phyloP scores from a whole-genome alignment of 1,284 basidiomycete species.

The Paramarasmius palmivorus region DNA sequence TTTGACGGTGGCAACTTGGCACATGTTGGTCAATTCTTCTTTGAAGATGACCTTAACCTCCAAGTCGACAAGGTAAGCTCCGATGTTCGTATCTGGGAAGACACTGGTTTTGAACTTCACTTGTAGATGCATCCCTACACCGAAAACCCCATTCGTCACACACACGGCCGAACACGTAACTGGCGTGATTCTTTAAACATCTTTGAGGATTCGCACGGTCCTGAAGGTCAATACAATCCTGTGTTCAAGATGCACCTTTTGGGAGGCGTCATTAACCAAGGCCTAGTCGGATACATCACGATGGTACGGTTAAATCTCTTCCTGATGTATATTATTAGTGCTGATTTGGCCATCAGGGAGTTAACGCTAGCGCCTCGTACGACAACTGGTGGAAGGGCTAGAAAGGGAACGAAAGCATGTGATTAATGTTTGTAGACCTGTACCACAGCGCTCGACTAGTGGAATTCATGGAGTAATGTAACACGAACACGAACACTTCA shows the following conservation, averaged over 20 bases:
- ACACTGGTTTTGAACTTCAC: neutral
- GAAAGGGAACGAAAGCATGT: neutral
- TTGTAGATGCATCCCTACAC: slow-evolving; percentile 48
- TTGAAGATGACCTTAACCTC: slow-evolving; percentile 58
- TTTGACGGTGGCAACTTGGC: slow-evolving; percentile 36
- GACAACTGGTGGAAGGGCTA: slow-evolving; percentile 12
- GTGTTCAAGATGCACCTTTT: slow-evolving; percentile 47
- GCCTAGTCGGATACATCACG: slow-evolving; percentile 50
- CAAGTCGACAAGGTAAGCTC: slow-evolving; percentile 41
- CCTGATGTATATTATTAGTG: neutral
- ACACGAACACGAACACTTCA: too few species aligned
- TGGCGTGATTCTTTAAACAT: slow-evolving; percentile 51
- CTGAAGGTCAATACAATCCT: slow-evolving; percentile 49
- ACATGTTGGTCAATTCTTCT: slow-evolving; percentile 69
- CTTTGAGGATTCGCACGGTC: slow-evolving; percentile 46
- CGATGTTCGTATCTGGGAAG: neutral
- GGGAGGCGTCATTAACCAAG: slow-evolving; percentile 49
- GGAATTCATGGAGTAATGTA: too few species aligned
- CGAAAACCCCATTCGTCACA: slow-evolving; percentile 45
- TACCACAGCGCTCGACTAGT: too few species aligned
- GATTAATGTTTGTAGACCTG: too few species aligned
- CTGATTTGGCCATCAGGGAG: neutral
- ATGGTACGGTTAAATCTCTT: slow-evolving; percentile 34
- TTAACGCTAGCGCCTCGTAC: slow-evolving; percentile 10
- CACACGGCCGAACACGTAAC: slow-evolving; percentile 46